These are phyloP conservation scores for Wallacemonas collosoma DNA, from an alignment of 208 protist species.

Conservation along the genomic window DNA sequence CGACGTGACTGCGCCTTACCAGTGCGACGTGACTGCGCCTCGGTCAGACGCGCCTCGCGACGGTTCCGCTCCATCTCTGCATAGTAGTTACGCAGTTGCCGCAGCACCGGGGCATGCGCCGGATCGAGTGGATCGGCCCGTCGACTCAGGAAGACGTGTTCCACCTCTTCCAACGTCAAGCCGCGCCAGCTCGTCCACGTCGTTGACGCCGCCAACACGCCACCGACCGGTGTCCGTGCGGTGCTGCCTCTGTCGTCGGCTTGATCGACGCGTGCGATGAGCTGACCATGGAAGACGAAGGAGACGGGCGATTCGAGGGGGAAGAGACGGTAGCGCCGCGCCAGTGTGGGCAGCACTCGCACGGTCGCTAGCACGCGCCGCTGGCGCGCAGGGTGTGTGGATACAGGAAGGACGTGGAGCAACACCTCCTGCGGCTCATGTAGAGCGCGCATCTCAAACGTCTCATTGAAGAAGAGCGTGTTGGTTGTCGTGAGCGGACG, in stretches of 20 bases:
- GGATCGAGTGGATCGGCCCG: conserved; percentile 74
- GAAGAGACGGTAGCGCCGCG: conserved; percentile 49
- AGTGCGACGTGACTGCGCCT: neutral
- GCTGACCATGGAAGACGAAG: conserved; percentile 48
- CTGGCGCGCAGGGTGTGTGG: conserved; percentile 18
- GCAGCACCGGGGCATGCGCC: conserved; percentile 56
- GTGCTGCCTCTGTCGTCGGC: conserved; percentile 12
- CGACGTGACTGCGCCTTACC: neutral
- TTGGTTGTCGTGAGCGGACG: conserved; percentile 54
- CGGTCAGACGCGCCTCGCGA: neutral
- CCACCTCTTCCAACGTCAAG: conserved; percentile 59
- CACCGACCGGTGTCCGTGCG: conserved; percentile 25
- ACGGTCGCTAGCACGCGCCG: conserved; percentile 60
- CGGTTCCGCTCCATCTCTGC: conserved; percentile 26
- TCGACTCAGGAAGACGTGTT: conserved; percentile 58
- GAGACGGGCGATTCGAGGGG: conserved; percentile 66
- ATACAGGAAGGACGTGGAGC: conserved; percentile 73
- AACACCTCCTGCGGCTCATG: conserved; percentile 76
- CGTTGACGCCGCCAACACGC: conserved; percentile 62
- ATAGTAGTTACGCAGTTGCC: conserved; percentile 60
- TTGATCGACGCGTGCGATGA: conserved; percentile 20
- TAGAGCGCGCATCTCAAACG: conserved; percentile 72
- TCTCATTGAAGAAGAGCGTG: conserved; percentile 77
- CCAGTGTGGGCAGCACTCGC: conserved; percentile 52
- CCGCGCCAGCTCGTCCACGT: conserved; percentile 72